A percentile compares a stretch with the other conserved stretches of the same genome.
phyloP scores from a whole-genome alignment of 352 stramenopile species.

The Phytophthora hybrid region DNA sequence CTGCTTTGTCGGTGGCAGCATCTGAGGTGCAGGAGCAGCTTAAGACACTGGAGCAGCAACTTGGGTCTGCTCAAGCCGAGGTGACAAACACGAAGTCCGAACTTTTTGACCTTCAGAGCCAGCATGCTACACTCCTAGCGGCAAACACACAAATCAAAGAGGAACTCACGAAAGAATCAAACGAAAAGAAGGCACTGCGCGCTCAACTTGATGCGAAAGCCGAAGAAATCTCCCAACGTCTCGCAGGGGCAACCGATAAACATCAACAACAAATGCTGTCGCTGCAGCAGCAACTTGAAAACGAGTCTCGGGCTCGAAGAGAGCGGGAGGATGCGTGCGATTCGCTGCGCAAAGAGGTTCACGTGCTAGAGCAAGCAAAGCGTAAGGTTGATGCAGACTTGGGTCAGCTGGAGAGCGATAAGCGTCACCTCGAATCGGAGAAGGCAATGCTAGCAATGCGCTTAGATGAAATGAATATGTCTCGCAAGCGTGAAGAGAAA shows the following conservation, averaged over 20 bases:
- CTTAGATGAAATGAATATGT: conserved; percentile 34
- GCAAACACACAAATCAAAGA: conserved; percentile 53
- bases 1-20: conserved; percentile 4
- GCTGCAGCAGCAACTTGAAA: conserved; percentile 36
- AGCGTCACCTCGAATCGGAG: conserved; percentile 46
- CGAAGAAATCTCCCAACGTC: conserved; percentile 15
- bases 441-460: conserved; percentile 34
- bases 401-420: conserved; percentile 47
- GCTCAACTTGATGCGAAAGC: conserved; percentile 38
- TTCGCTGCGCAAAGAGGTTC: conserved; percentile 34
- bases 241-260: conserved; percentile 8
- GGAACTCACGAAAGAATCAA: conserved; percentile 51
- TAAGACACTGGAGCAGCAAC: conserved; percentile 25
- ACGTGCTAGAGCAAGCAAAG: conserved; percentile 34
- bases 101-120: conserved; percentile 40
- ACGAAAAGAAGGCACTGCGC: conserved; percentile 49
- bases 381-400: conserved; percentile 36
- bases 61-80: conserved; percentile 26
- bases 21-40: conserved; percentile 20
- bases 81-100: conserved; percentile 34
- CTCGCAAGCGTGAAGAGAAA: conserved; percentile 31
- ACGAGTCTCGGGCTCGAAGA: conserved; percentile 16
- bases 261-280: conserved; percentile 21
- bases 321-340: conserved; percentile 39
- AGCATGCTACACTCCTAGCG: conserved; percentile 33